Evolutionary conservation across 2,329 filamentous ascomycete species (phyloP).

Genomic region (Ceratocystiopsis brevicomis): DNA sequence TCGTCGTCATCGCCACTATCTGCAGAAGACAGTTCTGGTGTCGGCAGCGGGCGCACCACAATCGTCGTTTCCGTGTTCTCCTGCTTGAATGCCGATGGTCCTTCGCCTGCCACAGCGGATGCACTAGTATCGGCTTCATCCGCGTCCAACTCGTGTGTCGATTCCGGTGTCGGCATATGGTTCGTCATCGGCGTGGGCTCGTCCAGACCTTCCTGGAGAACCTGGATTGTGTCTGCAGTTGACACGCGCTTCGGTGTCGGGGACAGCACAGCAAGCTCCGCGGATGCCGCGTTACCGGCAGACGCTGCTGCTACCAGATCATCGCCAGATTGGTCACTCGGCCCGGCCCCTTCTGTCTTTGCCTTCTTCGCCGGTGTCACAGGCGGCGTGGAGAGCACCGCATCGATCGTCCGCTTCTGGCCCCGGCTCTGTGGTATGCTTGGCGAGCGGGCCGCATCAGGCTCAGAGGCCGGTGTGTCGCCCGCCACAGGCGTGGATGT

Average conservation of each 20-base stretch:
- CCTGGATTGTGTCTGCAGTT: conserved; percentile 12
- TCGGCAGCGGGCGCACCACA: conserved; percentile 1
- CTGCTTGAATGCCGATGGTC: neutral
- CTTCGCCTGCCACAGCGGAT: neutral
- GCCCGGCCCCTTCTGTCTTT: conserved; percentile 15
- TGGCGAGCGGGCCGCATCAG: too few species aligned
- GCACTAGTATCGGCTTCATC: neutral
- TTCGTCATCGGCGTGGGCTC: neutral
- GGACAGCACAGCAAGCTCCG: conserved; percentile 14
- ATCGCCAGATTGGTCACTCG: too few species aligned
- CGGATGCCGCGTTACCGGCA: too few species aligned
- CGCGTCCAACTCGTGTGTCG: conserved; percentile 1
- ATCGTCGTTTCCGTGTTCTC: neutral
- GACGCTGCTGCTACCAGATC: too few species aligned
- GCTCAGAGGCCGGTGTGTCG: too few species aligned
- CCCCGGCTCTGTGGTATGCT: conserved; percentile 4
- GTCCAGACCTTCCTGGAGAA: conserved; percentile 16
- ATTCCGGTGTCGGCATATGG: conserved; percentile 6
- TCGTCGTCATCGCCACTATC: conserved; percentile 3
- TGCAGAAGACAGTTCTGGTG: conserved; percentile 5
- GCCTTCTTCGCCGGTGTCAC: conserved; percentile 34
- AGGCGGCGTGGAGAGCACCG: conserved; percentile 33
- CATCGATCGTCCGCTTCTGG: conserved; percentile 21
- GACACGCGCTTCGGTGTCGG: conserved; percentile 14
- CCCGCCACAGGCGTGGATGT: neutral